Conservation (phyloP, 768 basidiomycete genomes). For the Leccinum boreale region DNA sequence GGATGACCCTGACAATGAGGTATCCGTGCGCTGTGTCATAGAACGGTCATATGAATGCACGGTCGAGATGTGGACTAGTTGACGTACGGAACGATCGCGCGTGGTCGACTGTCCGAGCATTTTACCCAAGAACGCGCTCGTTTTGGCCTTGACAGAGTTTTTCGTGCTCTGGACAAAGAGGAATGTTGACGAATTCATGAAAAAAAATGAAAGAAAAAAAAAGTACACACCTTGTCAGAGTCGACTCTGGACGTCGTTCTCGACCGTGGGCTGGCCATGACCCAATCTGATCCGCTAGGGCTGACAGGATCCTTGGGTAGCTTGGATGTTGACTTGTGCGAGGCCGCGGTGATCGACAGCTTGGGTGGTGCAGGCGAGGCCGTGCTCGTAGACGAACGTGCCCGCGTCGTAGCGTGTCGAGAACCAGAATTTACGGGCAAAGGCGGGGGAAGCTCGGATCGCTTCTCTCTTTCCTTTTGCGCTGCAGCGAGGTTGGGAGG, state of each 20-base stretch:
- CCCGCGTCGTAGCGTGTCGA: constrained; percentile 33
- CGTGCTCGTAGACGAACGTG: constrained; percentile 43
- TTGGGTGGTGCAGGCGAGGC: constrained; percentile 30
- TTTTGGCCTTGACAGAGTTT: constrained; percentile 71
- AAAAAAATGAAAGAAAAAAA: not conserved
- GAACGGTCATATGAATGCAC: constrained; percentile 14
- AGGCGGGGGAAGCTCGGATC: constrained; percentile 43
- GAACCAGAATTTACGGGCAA: constrained; percentile 32
- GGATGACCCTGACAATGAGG: constrained; percentile 32
- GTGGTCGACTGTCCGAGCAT: constrained; percentile 67
- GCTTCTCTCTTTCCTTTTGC: constrained; percentile 32
- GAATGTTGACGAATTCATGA: not conserved
- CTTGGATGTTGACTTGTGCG: constrained; percentile 20
- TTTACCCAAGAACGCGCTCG: constrained; percentile 77
- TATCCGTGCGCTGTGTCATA: constrained; percentile 55
- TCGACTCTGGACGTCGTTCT: constrained; percentile 40
- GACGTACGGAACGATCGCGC: constrained; percentile 66
- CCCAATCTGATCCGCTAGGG: constrained; percentile 43
- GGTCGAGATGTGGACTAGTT: not conserved
- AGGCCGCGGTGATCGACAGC: constrained; percentile 34
- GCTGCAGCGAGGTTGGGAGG: constrained; percentile 28
- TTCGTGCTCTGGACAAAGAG: constrained; percentile 34
- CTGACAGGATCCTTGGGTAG: constrained; percentile 30
- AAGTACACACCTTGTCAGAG: constrained; percentile 45
- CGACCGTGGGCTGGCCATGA: constrained; percentile 44